Conservation (phyloP, 2,329 filamentous ascomycete genomes). For the Akanthomyces dipterigenus region DNA sequence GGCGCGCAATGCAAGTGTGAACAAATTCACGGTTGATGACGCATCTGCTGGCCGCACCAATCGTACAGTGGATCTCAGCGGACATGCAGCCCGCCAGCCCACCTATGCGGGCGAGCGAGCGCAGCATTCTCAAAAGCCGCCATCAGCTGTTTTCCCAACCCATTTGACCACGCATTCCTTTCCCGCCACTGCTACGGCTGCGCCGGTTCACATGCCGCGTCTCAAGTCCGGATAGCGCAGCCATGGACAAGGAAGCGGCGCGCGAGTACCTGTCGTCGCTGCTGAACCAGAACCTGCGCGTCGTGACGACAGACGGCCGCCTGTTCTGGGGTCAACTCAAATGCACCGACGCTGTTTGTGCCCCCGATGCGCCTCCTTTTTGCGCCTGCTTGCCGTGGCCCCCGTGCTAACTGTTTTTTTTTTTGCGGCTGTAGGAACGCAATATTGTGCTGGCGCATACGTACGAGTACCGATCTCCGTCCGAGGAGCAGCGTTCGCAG, state of each 20-base stretch:
- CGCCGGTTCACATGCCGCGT: not conserved
- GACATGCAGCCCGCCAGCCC: not conserved
- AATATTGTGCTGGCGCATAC: constrained; percentile 83
- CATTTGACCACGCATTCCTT: not conserved
- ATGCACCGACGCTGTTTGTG: constrained; percentile 79
- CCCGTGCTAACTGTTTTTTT: constrained; percentile 15
- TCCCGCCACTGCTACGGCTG: not conserved
- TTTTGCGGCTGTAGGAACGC: constrained; percentile 52
- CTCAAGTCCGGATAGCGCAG: not conserved
- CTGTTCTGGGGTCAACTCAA: constrained; percentile 89
- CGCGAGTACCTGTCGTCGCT: constrained; percentile 55
- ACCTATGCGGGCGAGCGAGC: no score
- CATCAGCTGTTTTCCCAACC: not conserved
- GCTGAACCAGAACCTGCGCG: constrained; percentile 69
- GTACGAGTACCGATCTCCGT: constrained; percentile 81
- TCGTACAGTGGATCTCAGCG: constrained; percentile 5
- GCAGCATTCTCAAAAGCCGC: not conserved
- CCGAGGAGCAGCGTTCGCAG: constrained; percentile 38
- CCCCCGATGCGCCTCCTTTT: not conserved
- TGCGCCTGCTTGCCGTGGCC: not conserved
- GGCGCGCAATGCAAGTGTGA: not conserved
- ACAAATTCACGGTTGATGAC: constrained; percentile 13
- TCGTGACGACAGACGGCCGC: constrained; percentile 75
- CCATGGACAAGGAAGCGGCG: constrained; percentile 47
- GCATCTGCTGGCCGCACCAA: constrained; percentile 1